phyloP scores from a whole-genome alignment of 257 asterid species.

The Nicotiana benthamiana region DNA sequence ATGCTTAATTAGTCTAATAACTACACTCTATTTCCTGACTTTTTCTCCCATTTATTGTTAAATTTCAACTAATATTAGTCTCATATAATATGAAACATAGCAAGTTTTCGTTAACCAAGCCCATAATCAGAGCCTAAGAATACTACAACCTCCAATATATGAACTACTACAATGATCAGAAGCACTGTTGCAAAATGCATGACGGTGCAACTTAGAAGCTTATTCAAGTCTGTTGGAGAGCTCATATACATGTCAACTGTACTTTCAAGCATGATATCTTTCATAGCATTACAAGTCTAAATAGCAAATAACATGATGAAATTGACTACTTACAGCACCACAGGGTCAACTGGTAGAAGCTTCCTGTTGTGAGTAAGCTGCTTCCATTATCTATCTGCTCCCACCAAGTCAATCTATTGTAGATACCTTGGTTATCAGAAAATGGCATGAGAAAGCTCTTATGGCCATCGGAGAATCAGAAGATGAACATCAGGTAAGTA shows the following conservation, averaged over 20 bases:
- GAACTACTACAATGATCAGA: neutral
- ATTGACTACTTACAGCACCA: constrained; percentile 53
- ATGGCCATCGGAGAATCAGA: no score
- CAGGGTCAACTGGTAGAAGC: constrained; percentile 66
- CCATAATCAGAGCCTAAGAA: neutral
- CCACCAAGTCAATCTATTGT: constrained; percentile 93
- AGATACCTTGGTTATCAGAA: constrained; percentile 82
- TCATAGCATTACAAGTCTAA: neutral
- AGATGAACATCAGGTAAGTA: no score
- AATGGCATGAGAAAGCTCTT: no score
- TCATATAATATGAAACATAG: neutral
- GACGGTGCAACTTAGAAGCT: neutral
- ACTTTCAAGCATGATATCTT: neutral
- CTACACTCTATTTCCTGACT: neutral
- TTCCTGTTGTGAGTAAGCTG: constrained; percentile 81
- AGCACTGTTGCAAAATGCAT: neutral
- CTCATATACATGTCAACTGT: neutral
- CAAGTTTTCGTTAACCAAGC: neutral
- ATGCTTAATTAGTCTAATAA: neutral
- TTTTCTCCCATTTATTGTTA: neutral
- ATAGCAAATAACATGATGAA: neutral
- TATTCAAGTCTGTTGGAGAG: neutral
- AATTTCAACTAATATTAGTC: neutral
- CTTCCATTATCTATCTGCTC: constrained; percentile 75
- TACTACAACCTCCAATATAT: neutral